Evolutionary conservation across 2,329 filamentous ascomycete genomes (phyloP), one percentile per base, ranked within the genome.

Genomic region (Botryotinia calthae): DNA sequence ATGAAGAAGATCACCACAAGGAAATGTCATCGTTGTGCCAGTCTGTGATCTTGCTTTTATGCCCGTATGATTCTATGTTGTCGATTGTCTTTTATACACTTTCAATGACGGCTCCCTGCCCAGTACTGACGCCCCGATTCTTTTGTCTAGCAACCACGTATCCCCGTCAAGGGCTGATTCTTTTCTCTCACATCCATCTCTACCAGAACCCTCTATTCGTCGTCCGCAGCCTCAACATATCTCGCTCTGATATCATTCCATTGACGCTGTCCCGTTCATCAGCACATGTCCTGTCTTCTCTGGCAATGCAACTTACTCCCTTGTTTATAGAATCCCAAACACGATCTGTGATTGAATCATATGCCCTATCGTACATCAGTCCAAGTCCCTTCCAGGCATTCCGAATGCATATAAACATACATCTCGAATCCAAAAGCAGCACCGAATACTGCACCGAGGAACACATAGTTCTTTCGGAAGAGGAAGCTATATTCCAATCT

Each of bases 211-310:
- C 44, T 61, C 80, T 80, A 79, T 83, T 81, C 90, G 76, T 91
- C 90, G 76, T 92, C 90, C 72, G 86, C 88, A 74, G 87, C 87
- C 84, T 93, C 85, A 80, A 97, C 84, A 84, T 97, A 99, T 84
- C 88, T 91, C 84, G 91, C 86, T 86, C 97, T 95, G 87, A 99
- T 98, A 84, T 99, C 96, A 89, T 98, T 98, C 96, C 96, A 98
- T 97, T 98, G 95, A 81, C 95, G 94, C 95, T 98, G 81, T 79
- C n/a, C 69, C 44, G 63, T 31, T 66, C 66, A 78, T 84, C 76
- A 85, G 82, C 68, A 67, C 78, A 76, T 46, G 10, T 59, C 51
- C 37, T 46, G 25, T 56, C n/a, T 14, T 22, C 5, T 34, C 18
- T 25, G 62, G 65, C n/a, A 58, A 18, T 48, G 16, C 31, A 74